phyloP scores from a whole-genome alignment of 2,329 filamentous ascomycete species.

The Plectosphaerella cucumerina region DNA sequence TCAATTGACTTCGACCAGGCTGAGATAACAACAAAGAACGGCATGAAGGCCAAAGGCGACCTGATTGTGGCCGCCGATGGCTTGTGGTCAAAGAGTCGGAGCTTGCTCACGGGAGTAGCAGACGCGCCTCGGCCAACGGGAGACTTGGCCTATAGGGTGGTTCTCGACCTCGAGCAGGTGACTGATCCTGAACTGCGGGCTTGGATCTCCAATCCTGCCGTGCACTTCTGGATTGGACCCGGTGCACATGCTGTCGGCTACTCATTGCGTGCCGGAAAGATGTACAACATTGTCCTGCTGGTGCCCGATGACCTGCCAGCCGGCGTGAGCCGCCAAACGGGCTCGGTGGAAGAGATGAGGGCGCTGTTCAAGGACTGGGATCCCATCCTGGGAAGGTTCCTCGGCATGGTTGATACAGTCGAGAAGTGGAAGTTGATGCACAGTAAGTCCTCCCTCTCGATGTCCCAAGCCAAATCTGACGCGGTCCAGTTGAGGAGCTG shows the following conservation, averaged over 20 bases:
- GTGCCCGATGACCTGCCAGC: conserved; percentile 59
- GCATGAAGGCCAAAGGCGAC: conserved; percentile 39
- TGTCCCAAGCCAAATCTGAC: background rate
- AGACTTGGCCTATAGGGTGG: conserved; percentile 61
- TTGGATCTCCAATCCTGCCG: conserved; percentile 47
- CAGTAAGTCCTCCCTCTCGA: conserved; percentile 21
- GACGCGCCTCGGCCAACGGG: conserved; percentile 54
- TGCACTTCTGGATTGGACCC: conserved; percentile 62
- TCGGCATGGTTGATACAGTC: conserved; percentile 50
- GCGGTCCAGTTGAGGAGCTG: conserved; percentile 37
- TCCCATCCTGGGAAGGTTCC: conserved; percentile 43
- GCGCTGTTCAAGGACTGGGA: conserved; percentile 60
- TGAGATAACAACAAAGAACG: conserved; percentile 32
- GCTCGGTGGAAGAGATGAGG: conserved; percentile 57
- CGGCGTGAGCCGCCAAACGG: conserved; percentile 45
- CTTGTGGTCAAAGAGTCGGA: conserved; percentile 55
- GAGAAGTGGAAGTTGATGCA: conserved; percentile 69
- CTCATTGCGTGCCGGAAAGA: conserved; percentile 50
- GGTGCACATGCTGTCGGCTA: conserved; percentile 59
- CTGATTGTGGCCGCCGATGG: conserved; percentile 62
- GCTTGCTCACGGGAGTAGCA: conserved; percentile 37
- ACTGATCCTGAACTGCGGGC: conserved; percentile 43
- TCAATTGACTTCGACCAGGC: conserved; percentile 42
- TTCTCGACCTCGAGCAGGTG: conserved; percentile 48
- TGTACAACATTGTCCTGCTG: conserved; percentile 64